Percentiles rank a stretch among this genome's conserved stretches.
phyloP scores from a whole-genome alignment of 1,139 yeast genomes.

The Arxiozyma slooffiae region DNA sequence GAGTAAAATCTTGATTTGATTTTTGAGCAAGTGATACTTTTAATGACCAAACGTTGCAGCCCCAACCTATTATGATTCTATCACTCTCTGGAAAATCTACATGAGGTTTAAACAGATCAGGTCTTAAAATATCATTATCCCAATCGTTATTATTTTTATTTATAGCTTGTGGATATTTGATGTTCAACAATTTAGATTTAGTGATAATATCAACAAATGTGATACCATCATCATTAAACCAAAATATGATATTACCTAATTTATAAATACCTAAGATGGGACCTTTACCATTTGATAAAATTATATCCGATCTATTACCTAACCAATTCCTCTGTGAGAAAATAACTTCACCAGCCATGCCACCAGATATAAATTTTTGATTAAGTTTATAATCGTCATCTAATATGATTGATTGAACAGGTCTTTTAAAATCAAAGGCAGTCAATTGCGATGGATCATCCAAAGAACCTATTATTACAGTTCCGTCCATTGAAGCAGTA shows the following conservation, averaged over 20 bases:
- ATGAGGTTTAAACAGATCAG: conserved; percentile 81
- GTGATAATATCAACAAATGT: conserved; percentile 45
- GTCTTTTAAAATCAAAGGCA: conserved; percentile 78
- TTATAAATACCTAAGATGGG: conserved; percentile 61
- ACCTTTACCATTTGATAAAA: conserved; percentile 53
- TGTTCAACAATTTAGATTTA: conserved; percentile 38
- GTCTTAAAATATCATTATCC: conserved; percentile 38
- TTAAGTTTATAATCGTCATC: conserved; percentile 57
- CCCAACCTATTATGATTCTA: conserved; percentile 77
- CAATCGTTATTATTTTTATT: conserved; percentile 28
- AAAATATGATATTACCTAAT: conserved; percentile 55
- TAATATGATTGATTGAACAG: conserved; percentile 77
- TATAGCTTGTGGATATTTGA: conserved; percentile 54
- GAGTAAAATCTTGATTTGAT: conserved; percentile 6
- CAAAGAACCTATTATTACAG: conserved; percentile 66
- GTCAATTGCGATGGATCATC: conserved; percentile 52
- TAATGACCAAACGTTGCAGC: conserved; percentile 63
- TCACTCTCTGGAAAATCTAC: conserved; percentile 59
- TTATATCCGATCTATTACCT: conserved; percentile 63
- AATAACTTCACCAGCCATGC: conserved; percentile 77
- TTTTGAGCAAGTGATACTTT: conserved; percentile 33
- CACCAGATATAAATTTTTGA: conserved; percentile 76
- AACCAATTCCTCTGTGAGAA: conserved; percentile 78
- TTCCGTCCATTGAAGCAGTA: conserved; percentile 89
- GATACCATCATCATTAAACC: conserved; percentile 84